These are phyloP conservation scores for Pyracantha coccinea DNA, from an alignment of 331 rosid genomes.

Conservation along the genomic window DNA sequence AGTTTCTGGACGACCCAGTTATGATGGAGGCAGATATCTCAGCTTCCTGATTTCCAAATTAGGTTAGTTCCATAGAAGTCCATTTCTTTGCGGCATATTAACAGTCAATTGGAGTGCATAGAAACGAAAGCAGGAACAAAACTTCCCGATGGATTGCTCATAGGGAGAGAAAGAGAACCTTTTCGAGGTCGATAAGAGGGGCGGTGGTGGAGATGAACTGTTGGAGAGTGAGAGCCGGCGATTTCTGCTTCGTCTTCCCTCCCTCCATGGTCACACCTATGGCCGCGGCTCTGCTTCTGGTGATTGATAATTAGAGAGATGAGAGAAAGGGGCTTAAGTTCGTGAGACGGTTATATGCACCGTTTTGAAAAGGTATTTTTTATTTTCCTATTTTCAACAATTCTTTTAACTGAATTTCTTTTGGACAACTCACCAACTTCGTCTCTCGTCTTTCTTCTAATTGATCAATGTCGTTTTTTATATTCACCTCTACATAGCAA, in stretches of 20 bases:
- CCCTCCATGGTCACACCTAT: conserved; percentile 37
- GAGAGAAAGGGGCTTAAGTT: neutral
- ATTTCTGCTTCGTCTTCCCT: conserved; percentile 41
- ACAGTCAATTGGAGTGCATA: neutral
- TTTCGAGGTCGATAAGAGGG: conserved; percentile 86
- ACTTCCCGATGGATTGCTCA: neutral
- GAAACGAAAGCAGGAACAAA: neutral
- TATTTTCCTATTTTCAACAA: too few relatives aligned
- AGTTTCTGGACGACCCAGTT: conserved; percentile 66
- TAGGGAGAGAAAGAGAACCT: conserved; percentile 30
- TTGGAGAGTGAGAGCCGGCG: conserved; percentile 50
- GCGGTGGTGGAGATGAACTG: conserved; percentile 69
- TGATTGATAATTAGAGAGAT: neutral
- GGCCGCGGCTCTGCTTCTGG: neutral
- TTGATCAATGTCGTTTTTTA: too few relatives aligned
- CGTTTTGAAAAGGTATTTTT: too few relatives aligned
- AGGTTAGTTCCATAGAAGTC: neutral
- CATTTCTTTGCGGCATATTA: neutral
- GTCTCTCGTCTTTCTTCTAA: too few relatives aligned
- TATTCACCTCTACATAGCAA: too few relatives aligned
- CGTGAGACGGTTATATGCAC: too few relatives aligned
- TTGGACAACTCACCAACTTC: too few relatives aligned
- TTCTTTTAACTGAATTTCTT: too few relatives aligned
- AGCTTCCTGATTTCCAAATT: conserved; percentile 50
- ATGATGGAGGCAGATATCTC: conserved; percentile 85